Conservation (phyloP, 1,284 basidiomycete species). For the Sphagnurus paluster region DNA sequence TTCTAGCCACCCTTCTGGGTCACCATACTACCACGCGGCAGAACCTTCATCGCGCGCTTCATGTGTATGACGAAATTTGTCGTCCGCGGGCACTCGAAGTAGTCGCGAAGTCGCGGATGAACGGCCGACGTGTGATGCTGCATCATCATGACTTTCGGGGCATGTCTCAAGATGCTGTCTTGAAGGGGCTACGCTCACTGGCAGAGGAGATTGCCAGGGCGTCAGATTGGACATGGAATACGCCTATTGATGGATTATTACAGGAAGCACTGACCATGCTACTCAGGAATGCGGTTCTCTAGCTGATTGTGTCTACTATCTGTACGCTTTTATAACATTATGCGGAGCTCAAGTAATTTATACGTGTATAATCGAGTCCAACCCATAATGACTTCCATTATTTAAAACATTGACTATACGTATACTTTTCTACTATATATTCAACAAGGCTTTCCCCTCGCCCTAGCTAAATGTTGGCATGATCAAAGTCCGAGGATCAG, state of each 20-base stretch:
- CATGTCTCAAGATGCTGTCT: constrained; percentile 28
- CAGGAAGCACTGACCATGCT: constrained; percentile 39
- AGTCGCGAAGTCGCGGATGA: constrained; percentile 41
- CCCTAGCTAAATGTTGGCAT: no score
- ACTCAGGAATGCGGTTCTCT: no score
- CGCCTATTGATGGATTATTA: constrained; percentile 21
- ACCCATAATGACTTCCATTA: no score
- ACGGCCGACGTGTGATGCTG: constrained; percentile 45
- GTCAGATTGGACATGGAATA: constrained; percentile 42
- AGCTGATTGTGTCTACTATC: no score
- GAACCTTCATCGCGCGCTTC: constrained; percentile 39
- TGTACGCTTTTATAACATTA: no score
- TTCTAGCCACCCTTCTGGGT: constrained; percentile 49
- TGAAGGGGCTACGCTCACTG: constrained; percentile 31
- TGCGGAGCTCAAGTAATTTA: no score
- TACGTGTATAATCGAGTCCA: no score
- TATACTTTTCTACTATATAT: no score
- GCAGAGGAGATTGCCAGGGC: constrained; percentile 37
- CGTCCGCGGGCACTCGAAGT: constrained; percentile 44
- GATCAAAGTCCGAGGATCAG: no score
- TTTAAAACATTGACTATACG: no score
- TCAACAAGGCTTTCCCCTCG: no score
- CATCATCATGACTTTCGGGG: constrained; percentile 31
- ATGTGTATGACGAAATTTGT: constrained; percentile 47
- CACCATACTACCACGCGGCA: constrained; percentile 38